Conservation (phyloP, 495 filamentous ascomycete genomes). For the Aspergillus ellipticus region DNA sequence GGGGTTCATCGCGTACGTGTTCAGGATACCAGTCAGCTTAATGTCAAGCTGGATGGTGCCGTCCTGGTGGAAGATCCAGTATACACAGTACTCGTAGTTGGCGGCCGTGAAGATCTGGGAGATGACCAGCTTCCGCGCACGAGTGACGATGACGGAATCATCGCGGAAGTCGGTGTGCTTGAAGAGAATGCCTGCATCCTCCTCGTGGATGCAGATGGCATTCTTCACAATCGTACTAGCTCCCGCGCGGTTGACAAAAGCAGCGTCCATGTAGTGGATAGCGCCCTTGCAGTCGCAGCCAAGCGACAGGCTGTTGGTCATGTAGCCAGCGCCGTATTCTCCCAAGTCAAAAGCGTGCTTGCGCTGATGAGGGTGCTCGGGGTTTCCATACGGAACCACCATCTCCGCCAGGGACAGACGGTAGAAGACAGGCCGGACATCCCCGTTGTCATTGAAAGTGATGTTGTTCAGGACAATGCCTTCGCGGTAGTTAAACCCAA, state of each 20-base stretch:
- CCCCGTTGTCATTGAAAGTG: conserved; percentile 85
- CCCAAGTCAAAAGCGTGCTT: conserved; percentile 95
- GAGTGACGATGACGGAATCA: conserved; percentile 79
- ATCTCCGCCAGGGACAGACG: conserved; percentile 92
- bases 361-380: conserved; percentile 85
- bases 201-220: conserved; percentile 95
- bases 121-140: conserved; percentile 81
- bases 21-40: conserved; percentile 92
- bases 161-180: conserved; percentile 97
- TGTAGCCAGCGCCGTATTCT: conserved; percentile 92
- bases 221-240: conserved; percentile 80
- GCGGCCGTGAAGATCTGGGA: conserved; percentile 95
- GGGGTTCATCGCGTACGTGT: conserved; percentile 82
- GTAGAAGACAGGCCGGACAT: conserved; percentile 78
- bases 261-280: conserved; percentile 86
- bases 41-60: conserved; percentile 93
- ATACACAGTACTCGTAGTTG: conserved; percentile 95
- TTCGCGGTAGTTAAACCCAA: conserved; percentile 96
- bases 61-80: conserved; percentile 94
- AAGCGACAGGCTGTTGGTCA: conserved; percentile 86
- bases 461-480: conserved; percentile 90
- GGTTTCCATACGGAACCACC: conserved; percentile 95
- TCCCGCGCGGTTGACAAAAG: conserved; percentile 80
- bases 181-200: conserved; percentile 89
- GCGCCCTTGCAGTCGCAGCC: conserved; percentile 95